A percentile compares a stretch with the other conserved stretches of the same genome.
phyloP scores from a whole-genome alignment of 2,329 filamentous ascomycete species.

The Trichoderma semiorbis region DNA sequence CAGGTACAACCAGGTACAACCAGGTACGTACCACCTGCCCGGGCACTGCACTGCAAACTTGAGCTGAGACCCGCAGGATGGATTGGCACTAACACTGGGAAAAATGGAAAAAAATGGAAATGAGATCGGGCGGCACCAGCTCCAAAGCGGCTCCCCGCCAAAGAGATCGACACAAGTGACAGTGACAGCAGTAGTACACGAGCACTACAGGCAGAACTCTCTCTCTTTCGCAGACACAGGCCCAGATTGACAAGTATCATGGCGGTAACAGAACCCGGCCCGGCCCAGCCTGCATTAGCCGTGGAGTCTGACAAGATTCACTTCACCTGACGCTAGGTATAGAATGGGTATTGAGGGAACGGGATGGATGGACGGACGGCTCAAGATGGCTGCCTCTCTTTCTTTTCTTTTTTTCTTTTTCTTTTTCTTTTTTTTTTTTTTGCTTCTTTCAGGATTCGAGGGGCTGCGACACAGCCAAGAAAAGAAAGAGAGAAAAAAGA shows the following conservation, averaged over 20 bases:
- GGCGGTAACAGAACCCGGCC: background rate
- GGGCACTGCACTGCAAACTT: background rate
- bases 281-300: background rate
- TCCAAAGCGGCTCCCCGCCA: background rate
- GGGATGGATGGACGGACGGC: background rate
- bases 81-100: background rate
- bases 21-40: background rate
- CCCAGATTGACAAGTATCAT: background rate
- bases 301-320: background rate
- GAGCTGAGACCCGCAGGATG: background rate
- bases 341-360: background rate
- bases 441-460: background rate
- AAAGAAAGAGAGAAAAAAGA: background rate
- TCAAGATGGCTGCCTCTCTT: background rate
- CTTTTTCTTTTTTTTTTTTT: background rate
- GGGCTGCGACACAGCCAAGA: background rate
- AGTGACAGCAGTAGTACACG: background rate
- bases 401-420: background rate
- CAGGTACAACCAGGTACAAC: background rate
- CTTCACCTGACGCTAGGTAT: background rate
- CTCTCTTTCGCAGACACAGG: background rate
- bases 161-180: background rate
- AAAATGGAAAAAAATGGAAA: background rate
- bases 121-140: background rate
- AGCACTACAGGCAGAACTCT: background rate